Conservation (phyloP, 2,329 filamentous ascomycete species). For the Ascochyta pisi region DNA sequence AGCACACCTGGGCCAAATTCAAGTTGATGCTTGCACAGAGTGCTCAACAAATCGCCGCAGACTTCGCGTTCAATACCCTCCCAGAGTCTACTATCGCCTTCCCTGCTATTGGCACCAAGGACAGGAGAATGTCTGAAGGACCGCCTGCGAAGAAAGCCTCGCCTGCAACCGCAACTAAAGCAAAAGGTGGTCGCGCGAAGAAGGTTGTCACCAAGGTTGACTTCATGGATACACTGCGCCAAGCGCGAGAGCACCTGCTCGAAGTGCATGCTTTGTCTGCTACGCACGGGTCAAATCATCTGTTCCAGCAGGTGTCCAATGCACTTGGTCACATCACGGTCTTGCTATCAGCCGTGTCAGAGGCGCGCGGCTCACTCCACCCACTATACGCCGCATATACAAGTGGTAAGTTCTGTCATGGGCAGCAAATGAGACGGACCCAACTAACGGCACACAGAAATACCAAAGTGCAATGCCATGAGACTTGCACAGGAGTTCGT, state of each 20-base stretch:
- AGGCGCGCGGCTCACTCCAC: conserved; percentile 44
- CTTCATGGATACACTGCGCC: conserved; percentile 67
- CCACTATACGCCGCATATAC: conserved; percentile 51
- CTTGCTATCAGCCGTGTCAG: conserved; percentile 48
- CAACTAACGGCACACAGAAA: conserved; percentile 57
- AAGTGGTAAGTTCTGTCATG: conserved; percentile 34
- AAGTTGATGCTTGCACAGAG: conserved; percentile 73
- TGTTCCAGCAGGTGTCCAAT: conserved; percentile 61
- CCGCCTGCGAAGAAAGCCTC: conserved; percentile 21
- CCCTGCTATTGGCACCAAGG: conserved; percentile 64
- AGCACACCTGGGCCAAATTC: conserved; percentile 67
- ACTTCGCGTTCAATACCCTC: conserved; percentile 86
- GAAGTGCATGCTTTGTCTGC: conserved; percentile 65
- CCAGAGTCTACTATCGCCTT: conserved; percentile 93
- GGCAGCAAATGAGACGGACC: not conserved
- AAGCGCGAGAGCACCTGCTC: conserved; percentile 70
- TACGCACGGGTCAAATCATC: conserved; percentile 61
- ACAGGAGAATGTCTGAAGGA: conserved; percentile 37
- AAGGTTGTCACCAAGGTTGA: conserved; percentile 33
- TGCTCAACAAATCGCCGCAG: conserved; percentile 74
- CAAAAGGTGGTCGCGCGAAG: conserved; percentile 33
- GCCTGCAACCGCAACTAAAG: conserved; percentile 13
- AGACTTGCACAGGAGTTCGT: conserved; percentile 67
- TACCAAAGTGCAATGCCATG: conserved; percentile 73
- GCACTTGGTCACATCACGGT: conserved; percentile 48